These are phyloP conservation scores for Hysterangium stoloniferum DNA, from an alignment of 768 basidiomycete species.

Conservation along the genomic window DNA sequence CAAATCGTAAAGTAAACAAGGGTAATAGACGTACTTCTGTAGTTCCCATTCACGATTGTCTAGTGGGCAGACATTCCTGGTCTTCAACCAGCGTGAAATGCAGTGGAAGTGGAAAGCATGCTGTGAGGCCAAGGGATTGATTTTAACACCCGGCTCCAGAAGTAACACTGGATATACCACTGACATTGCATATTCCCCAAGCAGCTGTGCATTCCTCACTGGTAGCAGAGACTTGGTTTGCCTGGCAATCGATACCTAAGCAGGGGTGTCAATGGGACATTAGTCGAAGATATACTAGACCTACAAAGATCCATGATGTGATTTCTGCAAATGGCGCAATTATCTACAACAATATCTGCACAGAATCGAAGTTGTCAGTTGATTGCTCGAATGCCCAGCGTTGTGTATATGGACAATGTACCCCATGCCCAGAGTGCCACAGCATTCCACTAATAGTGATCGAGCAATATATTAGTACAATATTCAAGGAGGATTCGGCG, in stretches of 20 bases:
- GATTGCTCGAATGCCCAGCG: constrained; percentile 1
- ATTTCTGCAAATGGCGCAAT: constrained; percentile 99
- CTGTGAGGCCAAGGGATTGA: constrained; percentile 32
- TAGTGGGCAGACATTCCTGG: constrained; percentile 88
- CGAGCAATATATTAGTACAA: not conserved
- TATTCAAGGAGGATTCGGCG: not conserved
- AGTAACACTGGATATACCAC: constrained; percentile 18
- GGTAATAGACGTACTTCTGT: constrained; percentile 66
- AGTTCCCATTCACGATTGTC: constrained; percentile 97
- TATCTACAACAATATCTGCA: constrained; percentile 95
- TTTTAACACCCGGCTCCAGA: not conserved
- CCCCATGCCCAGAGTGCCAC: constrained; percentile 99
- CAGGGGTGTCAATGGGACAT: constrained; percentile 4
- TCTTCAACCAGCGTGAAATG: constrained; percentile 99
- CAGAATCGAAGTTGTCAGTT: constrained; percentile 2
- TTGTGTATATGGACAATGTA: constrained; percentile 26
- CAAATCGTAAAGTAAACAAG: not conserved
- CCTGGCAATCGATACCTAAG: constrained; percentile 97
- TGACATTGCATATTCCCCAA: constrained; percentile 98
- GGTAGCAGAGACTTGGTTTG: constrained; percentile 95
- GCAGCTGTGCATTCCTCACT: constrained; percentile 97
- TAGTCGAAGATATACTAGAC: constrained; percentile 22
- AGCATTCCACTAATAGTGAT: constrained; percentile 83
- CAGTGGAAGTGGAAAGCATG: constrained; percentile 99
- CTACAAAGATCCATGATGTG: constrained; percentile 99